These are phyloP conservation scores for Copromyces sp. DNA, from an alignment of 495 filamentous ascomycete species.

Conservation along the genomic window DNA sequence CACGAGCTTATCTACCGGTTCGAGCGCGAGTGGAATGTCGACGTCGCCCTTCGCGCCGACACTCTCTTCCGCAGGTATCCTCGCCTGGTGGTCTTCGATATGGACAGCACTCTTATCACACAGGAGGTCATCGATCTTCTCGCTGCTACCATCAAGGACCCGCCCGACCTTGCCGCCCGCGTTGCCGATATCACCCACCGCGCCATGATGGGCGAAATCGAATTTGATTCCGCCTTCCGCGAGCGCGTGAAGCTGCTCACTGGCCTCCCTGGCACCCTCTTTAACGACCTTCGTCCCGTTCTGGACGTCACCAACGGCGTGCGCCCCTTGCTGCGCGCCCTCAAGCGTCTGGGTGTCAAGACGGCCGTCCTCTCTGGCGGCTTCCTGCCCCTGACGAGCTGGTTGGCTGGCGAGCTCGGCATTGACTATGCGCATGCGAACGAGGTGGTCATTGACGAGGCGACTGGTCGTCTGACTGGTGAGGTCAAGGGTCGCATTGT, in stretches of 20 bases:
- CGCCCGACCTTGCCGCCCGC: conserved; percentile 47
- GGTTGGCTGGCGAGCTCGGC: conserved; percentile 69
- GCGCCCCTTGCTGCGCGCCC: conserved; percentile 53
- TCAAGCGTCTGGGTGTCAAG: conserved; percentile 70
- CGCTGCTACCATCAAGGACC: conserved; percentile 55
- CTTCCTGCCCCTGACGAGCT: conserved; percentile 78
- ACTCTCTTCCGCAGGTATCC: conserved; percentile 65
- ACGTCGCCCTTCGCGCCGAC: conserved; percentile 63
- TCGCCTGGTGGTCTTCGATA: conserved; percentile 85
- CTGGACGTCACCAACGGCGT: conserved; percentile 78
- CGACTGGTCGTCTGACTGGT: conserved; percentile 63
- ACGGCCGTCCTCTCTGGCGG: conserved; percentile 87
- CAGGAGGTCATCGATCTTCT: conserved; percentile 96
- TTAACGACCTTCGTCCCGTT: conserved; percentile 60
- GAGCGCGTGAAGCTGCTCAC: conserved; percentile 71
- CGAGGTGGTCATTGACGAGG: conserved; percentile 56
- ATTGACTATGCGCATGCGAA: conserved; percentile 86
- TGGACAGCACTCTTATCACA: conserved; percentile 93
- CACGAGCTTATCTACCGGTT: conserved; percentile 74
- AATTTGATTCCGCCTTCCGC: conserved; percentile 73
- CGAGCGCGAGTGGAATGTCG: conserved; percentile 79
- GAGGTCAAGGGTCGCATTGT: conserved; percentile 71
- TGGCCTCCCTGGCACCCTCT: conserved; percentile 69
- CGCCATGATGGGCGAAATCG: conserved; percentile 95
- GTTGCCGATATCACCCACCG: conserved; percentile 69